Evolutionary conservation across 139 green algal genomes (phyloP).

Genomic region (Eudorina sp.): DNA sequence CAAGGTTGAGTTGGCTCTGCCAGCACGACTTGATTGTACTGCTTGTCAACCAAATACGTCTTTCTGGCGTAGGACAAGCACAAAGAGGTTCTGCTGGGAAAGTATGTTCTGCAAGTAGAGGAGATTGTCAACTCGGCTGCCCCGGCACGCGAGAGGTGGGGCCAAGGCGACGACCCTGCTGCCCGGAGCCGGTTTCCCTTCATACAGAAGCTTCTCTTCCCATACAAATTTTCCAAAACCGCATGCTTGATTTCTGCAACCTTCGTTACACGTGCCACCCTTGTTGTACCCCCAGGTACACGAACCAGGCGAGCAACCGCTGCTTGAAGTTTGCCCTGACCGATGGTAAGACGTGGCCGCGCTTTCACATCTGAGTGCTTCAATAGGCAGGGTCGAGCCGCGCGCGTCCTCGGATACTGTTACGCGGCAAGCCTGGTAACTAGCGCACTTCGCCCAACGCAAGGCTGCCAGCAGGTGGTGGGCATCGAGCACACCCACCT

Average conservation of each 20-base stretch:
- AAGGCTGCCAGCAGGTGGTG: conserved; percentile 52
- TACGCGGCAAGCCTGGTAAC: too few species aligned
- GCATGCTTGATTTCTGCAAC: too few species aligned
- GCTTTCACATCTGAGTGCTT: too few species aligned
- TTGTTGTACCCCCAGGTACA: conserved; percentile 69
- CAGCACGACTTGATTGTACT: not conserved
- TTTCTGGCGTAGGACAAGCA: conserved; percentile 60
- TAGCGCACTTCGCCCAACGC: not conserved
- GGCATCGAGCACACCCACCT: conserved; percentile 50
- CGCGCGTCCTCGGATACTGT: too few species aligned
- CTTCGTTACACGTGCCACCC: too few species aligned
- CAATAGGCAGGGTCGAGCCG: too few species aligned
- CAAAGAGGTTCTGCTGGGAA: conserved; percentile 65
- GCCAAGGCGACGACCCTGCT: too few species aligned
- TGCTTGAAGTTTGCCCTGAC: conserved; percentile 82
- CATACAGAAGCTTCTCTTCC: too few species aligned
- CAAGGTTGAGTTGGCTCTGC: not conserved
- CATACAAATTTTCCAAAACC: too few species aligned
- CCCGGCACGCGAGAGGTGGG: conserved; percentile 72
- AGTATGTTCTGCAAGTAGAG: conserved; percentile 82
- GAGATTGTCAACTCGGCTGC: conserved; percentile 79
- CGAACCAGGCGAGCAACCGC: conserved; percentile 30
- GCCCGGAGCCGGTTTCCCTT: too few species aligned
- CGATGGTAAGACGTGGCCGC: conserved; percentile 84
- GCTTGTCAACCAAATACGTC: too few species aligned